Percentiles rank a stretch among this genome's conserved stretches.
Evolutionary conservation across 2,329 filamentous ascomycete genomes (phyloP).

Genomic region (Apiospora sp.): DNA sequence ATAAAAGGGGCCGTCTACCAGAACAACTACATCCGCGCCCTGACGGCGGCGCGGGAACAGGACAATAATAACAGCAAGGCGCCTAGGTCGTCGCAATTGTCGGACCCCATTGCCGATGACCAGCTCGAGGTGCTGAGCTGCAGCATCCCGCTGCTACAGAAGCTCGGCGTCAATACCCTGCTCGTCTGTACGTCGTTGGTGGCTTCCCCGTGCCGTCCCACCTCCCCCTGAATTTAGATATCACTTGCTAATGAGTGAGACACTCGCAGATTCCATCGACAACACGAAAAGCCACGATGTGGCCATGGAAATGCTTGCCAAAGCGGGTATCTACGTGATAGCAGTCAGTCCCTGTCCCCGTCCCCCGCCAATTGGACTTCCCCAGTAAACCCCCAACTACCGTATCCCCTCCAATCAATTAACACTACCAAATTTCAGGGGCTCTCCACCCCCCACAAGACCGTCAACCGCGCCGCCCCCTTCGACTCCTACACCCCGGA

Average conservation of each 20-base stretch:
- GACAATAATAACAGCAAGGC: background rate
- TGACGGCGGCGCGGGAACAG: background rate
- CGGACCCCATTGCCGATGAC: constrained; percentile 34
- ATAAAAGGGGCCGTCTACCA: constrained; percentile 37
- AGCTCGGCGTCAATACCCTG: constrained; percentile 39
- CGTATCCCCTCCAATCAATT: background rate
- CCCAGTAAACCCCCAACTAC: too few relatives aligned
- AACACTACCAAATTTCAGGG: constrained; percentile 24
- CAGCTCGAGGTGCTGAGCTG: constrained; percentile 33
- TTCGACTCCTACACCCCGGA: constrained; percentile 32
- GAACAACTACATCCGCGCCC: background rate
- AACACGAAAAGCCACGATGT: constrained; percentile 33
- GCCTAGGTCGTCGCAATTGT: background rate
- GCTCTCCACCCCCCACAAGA: constrained; percentile 22
- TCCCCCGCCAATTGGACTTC: background rate
- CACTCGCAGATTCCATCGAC: constrained; percentile 32
- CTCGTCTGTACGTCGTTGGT: constrained; percentile 33
- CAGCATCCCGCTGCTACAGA: constrained; percentile 37
- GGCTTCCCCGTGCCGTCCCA: background rate
- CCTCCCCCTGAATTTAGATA: too few relatives aligned
- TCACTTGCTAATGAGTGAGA: background rate
- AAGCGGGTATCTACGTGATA: constrained; percentile 40
- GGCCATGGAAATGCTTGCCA: constrained; percentile 36
- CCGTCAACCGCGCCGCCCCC: constrained; percentile 28
- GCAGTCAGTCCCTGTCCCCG: constrained; percentile 35